Percentiles rank a stretch among this genome's conserved stretches.
Evolutionary conservation across 2,329 filamentous ascomycete species (phyloP).

Genomic region (Tricladium varicosporioides): DNA sequence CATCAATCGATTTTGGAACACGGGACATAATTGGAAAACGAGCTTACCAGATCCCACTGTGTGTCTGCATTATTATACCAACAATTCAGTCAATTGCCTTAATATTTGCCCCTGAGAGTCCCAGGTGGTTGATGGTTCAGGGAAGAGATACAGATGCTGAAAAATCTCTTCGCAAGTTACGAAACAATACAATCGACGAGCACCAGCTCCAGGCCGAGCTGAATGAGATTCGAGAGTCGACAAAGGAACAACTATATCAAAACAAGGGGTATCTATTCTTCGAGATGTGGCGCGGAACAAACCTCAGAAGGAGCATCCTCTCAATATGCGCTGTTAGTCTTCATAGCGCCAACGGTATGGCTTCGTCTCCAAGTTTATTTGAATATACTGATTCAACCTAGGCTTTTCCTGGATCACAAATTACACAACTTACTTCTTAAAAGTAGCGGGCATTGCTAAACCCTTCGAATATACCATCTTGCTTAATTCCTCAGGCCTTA

Average conservation of each 20-base stretch:
- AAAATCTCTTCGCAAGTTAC: slow-evolving; percentile 41
- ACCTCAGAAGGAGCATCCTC: slow-evolving; percentile 48
- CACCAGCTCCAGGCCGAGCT: slow-evolving; percentile 17
- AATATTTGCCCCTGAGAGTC: slow-evolving; percentile 53
- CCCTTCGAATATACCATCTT: slow-evolving; percentile 50
- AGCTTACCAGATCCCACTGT: slow-evolving; percentile 34
- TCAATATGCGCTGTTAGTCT: slow-evolving; percentile 27
- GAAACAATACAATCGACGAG: slow-evolving; percentile 12
- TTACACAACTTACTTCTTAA: slow-evolving; percentile 49
- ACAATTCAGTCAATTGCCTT: slow-evolving; percentile 43
- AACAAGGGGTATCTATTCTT: slow-evolving; percentile 39
- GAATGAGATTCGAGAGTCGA: slow-evolving; percentile 12
- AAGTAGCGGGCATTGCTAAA: slow-evolving; percentile 42
- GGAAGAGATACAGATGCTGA: slow-evolving; percentile 54
- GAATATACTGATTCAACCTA: slow-evolving; percentile 29
- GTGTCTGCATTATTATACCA: slow-evolving; percentile 41
- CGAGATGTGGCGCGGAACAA: slow-evolving; percentile 39
- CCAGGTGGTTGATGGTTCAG: slow-evolving; percentile 54
- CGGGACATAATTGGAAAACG: slow-evolving; percentile 32
- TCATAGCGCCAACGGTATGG: slow-evolving; percentile 45
- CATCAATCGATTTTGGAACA: slow-evolving; percentile 38
- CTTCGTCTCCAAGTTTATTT: slow-evolving; percentile 31
- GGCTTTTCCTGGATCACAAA: slow-evolving; percentile 51
- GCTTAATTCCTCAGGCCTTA: slow-evolving; percentile 47
- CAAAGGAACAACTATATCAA: slow-evolving; percentile 35